These are phyloP conservation scores for Aspergillus asperescens DNA, from an alignment of 495 filamentous ascomycete species.

Conservation along the genomic window DNA sequence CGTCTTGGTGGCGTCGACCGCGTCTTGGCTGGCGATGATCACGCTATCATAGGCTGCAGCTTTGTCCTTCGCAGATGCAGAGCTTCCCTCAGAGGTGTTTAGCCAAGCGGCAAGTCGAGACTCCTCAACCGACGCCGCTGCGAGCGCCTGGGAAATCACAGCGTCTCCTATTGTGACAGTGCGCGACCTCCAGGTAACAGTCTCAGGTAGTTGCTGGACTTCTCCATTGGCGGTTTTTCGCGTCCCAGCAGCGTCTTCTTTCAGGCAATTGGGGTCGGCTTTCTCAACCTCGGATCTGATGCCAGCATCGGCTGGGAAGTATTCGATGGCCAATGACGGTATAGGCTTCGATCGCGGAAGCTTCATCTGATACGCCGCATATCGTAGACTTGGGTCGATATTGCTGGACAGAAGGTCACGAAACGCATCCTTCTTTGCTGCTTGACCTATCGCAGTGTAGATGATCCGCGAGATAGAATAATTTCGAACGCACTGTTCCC, in stretches of 20 bases:
- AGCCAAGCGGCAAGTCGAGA: constrained; percentile 48
- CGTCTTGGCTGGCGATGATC: constrained; percentile 86
- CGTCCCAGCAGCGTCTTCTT: constrained; percentile 55
- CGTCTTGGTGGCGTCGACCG: constrained; percentile 84
- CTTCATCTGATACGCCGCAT: constrained; percentile 86
- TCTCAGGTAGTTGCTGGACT: constrained; percentile 60
- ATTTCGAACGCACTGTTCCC: constrained; percentile 69
- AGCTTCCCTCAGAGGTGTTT: constrained; percentile 29
- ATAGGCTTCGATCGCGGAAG: constrained; percentile 78
- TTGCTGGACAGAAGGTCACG: constrained; percentile 78
- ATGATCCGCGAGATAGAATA: constrained; percentile 76
- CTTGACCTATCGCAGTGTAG: constrained; percentile 68
- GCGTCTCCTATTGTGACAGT: constrained; percentile 87
- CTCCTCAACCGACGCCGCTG: constrained; percentile 51
- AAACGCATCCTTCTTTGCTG: constrained; percentile 64
- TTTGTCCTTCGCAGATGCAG: constrained; percentile 47
- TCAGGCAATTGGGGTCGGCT: constrained; percentile 63
- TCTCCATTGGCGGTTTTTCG: constrained; percentile 46
- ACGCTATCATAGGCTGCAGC: constrained; percentile 88
- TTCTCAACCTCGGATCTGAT: constrained; percentile 63
- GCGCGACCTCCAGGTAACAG: constrained; percentile 83
- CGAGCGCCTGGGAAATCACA: constrained; percentile 72
- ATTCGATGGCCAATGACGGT: constrained; percentile 67
- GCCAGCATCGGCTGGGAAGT: constrained; percentile 58
- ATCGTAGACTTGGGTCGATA: constrained; percentile 89